A percentile compares a stretch with the other conserved stretches of the same genome.
These are phyloP conservation scores for Lepidium africanum DNA, from an alignment of 345 rosid species.

Conservation along the genomic window DNA sequence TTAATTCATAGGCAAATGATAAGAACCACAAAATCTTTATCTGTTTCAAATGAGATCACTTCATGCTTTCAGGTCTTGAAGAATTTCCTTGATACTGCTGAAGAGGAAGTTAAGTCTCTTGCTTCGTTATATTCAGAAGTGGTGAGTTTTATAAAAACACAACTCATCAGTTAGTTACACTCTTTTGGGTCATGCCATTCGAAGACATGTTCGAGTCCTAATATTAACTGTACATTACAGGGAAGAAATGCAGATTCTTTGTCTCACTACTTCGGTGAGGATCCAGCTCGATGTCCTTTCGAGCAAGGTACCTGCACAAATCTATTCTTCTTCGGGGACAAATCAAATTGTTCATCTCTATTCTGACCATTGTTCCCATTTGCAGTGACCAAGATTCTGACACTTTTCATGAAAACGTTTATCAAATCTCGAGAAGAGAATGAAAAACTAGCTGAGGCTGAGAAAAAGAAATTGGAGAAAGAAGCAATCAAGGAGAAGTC, in stretches of 20 bases:
- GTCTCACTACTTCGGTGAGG: conserved; percentile 94
- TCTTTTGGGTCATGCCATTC: neutral
- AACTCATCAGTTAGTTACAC: neutral
- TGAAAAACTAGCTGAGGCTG: conserved; percentile 72
- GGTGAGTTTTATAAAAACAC: conserved; percentile 40
- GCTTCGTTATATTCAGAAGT: conserved; percentile 74
- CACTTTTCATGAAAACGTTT: conserved; percentile 75
- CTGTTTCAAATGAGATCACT: neutral
- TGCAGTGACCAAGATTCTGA: conserved; percentile 86
- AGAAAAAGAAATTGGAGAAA: conserved; percentile 86
- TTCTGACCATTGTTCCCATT: neutral
- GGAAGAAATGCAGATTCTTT: conserved; percentile 95
- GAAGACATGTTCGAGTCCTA: conserved; percentile 12
- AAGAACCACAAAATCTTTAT: neutral
- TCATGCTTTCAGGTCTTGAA: conserved; percentile 57
- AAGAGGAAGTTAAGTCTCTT: conserved; percentile 80
- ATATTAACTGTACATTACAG: conserved; percentile 36
- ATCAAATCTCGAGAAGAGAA: conserved; percentile 79
- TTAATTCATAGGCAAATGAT: neutral
- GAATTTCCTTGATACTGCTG: conserved; percentile 78
- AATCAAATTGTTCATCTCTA: neutral
- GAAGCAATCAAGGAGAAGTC: conserved; percentile 72
- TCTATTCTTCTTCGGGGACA: neutral
- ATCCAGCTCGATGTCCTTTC: conserved; percentile 95
- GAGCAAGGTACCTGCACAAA: conserved; percentile 66